Evolutionary conservation across 2,329 filamentous ascomycete genomes (phyloP), one percentile per base, ranked within the genome.

Genomic region (Colletotrichum melonis): DNA sequence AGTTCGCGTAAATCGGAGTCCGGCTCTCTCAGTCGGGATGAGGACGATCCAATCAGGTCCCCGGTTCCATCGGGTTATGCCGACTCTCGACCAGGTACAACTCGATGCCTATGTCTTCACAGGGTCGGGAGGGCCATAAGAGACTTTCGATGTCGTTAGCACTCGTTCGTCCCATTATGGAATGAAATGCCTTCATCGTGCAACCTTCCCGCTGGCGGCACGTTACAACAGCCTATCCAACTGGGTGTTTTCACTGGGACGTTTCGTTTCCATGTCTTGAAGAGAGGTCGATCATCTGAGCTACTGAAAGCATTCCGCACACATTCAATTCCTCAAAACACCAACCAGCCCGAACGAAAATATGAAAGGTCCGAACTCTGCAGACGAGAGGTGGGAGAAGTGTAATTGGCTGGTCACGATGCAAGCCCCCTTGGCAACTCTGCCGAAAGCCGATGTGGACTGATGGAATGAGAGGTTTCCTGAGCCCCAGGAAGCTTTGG

Each of bases 391-490:
- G 46, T 65, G 67, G 59, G 56, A 49, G 55, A 24, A n/a, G 22
- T 46, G 56, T 42, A 26, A 56, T 55, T 69, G 70, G 60, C 55
- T 54, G 59, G 42, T 28, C 26, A 63, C 70, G 60, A 70, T 70
- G 66, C 69, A 72, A 55, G 58, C 35, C 52, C 58, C 24, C 68
- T 72, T 72, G 72, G 72, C 72, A 63, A 38, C 24, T 64, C 63
- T 74, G 72, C 72, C 72, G 72, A 74, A 54, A 72, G 60, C 72
- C 72, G 72, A 72, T 58, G 24, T 63, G 38, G 57, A 72, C 49
- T 52, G 58, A 58, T 49, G 58, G 35, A 72, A 30, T 55, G 69
- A 64, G 54, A 26, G 55, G 66, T 55, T 68, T 55, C 42, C n/a
- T 62, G 63, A 57, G 54, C 30, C 54, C 58, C 65, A 26, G 58